phyloP scores from a whole-genome alignment of 2,329 filamentous ascomycete genomes.

The Exophiala oligosperma region DNA sequence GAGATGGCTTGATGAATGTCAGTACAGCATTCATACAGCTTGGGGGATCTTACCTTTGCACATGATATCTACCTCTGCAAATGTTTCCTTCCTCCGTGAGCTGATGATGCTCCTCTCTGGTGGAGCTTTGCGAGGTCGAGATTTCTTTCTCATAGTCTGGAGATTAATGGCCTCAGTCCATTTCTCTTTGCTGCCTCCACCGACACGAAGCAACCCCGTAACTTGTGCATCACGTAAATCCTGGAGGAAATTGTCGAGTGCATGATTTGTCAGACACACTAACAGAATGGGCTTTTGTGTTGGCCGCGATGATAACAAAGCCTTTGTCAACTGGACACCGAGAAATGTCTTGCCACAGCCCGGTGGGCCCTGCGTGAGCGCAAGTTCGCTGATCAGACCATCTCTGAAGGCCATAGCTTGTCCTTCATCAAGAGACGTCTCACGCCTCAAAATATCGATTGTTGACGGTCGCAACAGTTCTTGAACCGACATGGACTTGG shows the following conservation, averaged over 20 bases:
- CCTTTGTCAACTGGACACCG: constrained; percentile 52
- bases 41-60: constrained; percentile 17
- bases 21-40: background rate
- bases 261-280: constrained; percentile 36
- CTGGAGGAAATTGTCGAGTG: constrained; percentile 34
- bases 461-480: constrained; percentile 3
- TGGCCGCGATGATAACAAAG: constrained; percentile 30
- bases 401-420: constrained; percentile 54
- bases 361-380: constrained; percentile 68
- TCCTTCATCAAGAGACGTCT: constrained; percentile 30
- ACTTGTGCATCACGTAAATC: constrained; percentile 31
- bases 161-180: constrained; percentile 27
- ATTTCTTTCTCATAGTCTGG: constrained; percentile 13
- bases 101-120: background rate
- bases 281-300: constrained; percentile 33
- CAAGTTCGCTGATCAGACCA: constrained; percentile 54
- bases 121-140: constrained; percentile 7
- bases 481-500: constrained; percentile 12
- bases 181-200: constrained; percentile 32
- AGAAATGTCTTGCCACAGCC: constrained; percentile 69
- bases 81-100: constrained; percentile 7
- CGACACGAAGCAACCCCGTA: constrained; percentile 31
- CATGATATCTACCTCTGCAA: constrained; percentile 12
- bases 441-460: constrained; percentile 17
- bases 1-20: constrained; percentile 10